Evolutionary conservation across 2,329 filamentous ascomycete species (phyloP), one percentile per base, ranked within the genome.

Genomic region (Pseudodiploospora longispora): DNA sequence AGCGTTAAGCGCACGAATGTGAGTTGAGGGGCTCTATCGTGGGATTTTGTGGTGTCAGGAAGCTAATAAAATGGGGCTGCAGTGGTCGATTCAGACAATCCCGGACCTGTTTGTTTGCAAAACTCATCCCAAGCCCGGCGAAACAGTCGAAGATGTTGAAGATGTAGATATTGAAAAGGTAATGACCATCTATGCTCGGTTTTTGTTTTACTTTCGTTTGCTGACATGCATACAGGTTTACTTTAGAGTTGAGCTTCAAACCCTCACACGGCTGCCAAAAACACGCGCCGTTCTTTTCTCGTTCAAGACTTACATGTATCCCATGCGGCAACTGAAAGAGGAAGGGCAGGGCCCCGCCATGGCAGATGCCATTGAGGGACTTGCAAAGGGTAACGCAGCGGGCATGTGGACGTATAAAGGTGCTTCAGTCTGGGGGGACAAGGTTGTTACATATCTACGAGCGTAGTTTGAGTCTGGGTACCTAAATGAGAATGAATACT

Each of bases 301-400:
- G 7, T 75, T 78, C 62, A 77, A 78, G 59, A 76, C 74, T 0
- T 75, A 75, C 46, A 46, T 76, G 10, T 76, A 75, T 40, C 67
- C 69, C 0, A 47, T 78, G 0, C 47, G 56, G 6, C 63, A 74
- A 3, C 64, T 78, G 52, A 76, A 70, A 50, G 62, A 56, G 0
- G 74, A 78, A 40, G 74, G 71, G 0, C 54, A 68, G 1, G 74
- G 73, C 0, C 59, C 59, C 1, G 56, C 66, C 30, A 57, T 78
- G 10, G 73, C 72, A 0, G 68, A 74, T 33, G 72, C 74, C 0
- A 71, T 78, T n/a, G 69, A 78, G 42, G 75, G 74, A 1, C 51
- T 78, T 42, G 62, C 63, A 44, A 49, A 49, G 27, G 74, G 74
- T 1, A 78, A 78, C 47, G 72, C 70, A 3, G 71, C 70, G 0